Evolutionary conservation across 148 eudicot genomes (phyloP), one percentile per base, ranked within the genome.

Genomic region (Rheum nobile): DNA sequence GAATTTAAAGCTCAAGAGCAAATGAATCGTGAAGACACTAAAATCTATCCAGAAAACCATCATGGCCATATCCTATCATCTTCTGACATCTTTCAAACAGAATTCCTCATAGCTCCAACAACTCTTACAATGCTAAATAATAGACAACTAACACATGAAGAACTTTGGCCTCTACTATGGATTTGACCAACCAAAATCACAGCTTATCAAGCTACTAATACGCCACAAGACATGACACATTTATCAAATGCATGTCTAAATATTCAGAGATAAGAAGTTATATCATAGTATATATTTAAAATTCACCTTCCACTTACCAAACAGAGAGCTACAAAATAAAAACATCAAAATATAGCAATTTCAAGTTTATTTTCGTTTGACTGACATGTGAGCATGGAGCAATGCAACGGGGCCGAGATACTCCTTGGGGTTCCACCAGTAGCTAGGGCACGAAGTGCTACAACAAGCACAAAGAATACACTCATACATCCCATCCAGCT

Each of bases 401-500:
- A 95, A 85, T 1, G 98, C 98, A 38, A 97, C 98, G 63, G 98
- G 98, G 28, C 98, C 98, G 8, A 94, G 82, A 78, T 95, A 95
- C 47, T 88, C 76, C 74, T 95, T 96, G 57, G 98, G 98, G 52
- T 95, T 95, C 98, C 98, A 95, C 98, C 98, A 95, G 80, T 95
- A 95, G 73, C 98, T 95, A 32, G 98, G 98, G 75, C 98, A 95
- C 3, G 98, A 91, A 35, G 98, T 95, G 74, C 89, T 87, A 78
- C 98, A 95, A 61, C 98, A 95, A 68, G 98, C 93, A 57, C 98
- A 95, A 38, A 95, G 69, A 74, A 95, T 95, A 78, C 97, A 95
- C 84, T 95, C 98, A 72, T 95, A 95, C 98, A 95, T 95, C 75
- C 98, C 98, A 83, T 95, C 98, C 24, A 91, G 86, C 81, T 95